These are phyloP conservation scores for Fonsecaea nubica DNA, from an alignment of 2,329 filamentous ascomycete genomes.

Conservation along the genomic window DNA sequence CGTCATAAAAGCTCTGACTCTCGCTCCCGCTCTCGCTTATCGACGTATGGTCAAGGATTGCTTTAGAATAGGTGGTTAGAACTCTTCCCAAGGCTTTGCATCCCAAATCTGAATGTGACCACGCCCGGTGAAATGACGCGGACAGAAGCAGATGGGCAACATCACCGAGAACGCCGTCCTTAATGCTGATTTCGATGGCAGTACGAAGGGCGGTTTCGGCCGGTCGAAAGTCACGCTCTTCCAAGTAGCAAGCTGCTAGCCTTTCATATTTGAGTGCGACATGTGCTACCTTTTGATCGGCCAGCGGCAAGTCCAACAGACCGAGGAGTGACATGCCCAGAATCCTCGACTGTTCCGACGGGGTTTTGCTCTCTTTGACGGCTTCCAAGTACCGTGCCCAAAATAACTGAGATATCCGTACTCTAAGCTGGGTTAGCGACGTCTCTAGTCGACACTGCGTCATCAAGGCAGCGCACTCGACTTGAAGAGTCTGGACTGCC, in stretches of 20 bases:
- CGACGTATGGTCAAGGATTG: conserved; percentile 11
- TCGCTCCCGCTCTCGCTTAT: not conserved
- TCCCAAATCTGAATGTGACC: conserved; percentile 46
- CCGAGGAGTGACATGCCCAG: conserved; percentile 51
- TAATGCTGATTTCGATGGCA: conserved; percentile 51
- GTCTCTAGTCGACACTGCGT: not conserved
- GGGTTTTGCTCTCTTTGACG: conserved; percentile 46
- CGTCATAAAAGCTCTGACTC: conserved; percentile 28
- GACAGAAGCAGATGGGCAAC: conserved; percentile 41
- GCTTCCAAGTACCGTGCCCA: conserved; percentile 56
- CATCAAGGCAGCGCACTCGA: not conserved
- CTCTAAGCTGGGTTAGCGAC: conserved; percentile 22
- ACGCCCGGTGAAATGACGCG: conserved; percentile 42
- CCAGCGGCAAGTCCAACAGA: conserved; percentile 45
- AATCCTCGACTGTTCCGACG: conserved; percentile 47
- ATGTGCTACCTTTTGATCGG: conserved; percentile 49
- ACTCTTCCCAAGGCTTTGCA: conserved; percentile 48
- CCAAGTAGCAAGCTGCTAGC: conserved; percentile 50
- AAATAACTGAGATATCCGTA: conserved; percentile 53
- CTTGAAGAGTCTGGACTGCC: conserved; percentile 25
- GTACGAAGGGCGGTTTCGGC: conserved; percentile 49
- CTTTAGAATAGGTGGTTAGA: conserved; percentile 21
- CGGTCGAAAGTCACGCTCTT: conserved; percentile 46
- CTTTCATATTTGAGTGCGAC: conserved; percentile 54
- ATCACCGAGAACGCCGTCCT: conserved; percentile 46